Percentiles rank a stretch among this genome's conserved stretches.
These are phyloP conservation scores for Trichosporon sp. DNA, from an alignment of 1,284 basidiomycete genomes.

Conservation along the genomic window DNA sequence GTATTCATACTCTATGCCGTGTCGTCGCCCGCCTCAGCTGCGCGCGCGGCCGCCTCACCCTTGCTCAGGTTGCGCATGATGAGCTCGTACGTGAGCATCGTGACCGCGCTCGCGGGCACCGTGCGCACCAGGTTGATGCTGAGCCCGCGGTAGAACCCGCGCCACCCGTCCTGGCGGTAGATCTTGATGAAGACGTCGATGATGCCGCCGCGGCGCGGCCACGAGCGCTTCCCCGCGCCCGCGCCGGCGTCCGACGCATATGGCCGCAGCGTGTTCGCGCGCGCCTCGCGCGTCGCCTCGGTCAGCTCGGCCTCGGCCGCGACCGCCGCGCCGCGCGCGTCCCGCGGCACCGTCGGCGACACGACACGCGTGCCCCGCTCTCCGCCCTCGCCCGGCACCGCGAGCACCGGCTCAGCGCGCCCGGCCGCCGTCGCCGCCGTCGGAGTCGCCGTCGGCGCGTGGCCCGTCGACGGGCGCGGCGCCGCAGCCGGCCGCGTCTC, in stretches of 20 bases:
- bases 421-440: neutral
- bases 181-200: constrained; percentile 69
- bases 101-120: constrained; percentile 88
- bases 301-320: neutral
- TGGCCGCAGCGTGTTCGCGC: neutral
- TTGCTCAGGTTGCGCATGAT: constrained; percentile 49
- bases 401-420: neutral
- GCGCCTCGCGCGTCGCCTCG: neutral
- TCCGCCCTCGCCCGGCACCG: neutral
- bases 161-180: constrained; percentile 74
- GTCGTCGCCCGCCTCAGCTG: neutral
- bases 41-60: neutral
- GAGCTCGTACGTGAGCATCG: constrained; percentile 72
- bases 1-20: neutral
- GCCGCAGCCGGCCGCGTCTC: neutral
- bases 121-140: constrained; percentile 86
- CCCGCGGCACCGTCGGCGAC: neutral
- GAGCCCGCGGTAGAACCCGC: constrained; percentile 80
- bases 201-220: constrained; percentile 53
- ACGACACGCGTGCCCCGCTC: neutral
- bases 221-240: neutral
- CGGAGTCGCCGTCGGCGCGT: neutral
- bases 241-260: neutral
- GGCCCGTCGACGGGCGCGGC: neutral
- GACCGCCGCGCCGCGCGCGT: neutral